Base-by-base conservation (phyloP, 768 basidiomycete genomes). In the Serendipita sp. region DNA sequence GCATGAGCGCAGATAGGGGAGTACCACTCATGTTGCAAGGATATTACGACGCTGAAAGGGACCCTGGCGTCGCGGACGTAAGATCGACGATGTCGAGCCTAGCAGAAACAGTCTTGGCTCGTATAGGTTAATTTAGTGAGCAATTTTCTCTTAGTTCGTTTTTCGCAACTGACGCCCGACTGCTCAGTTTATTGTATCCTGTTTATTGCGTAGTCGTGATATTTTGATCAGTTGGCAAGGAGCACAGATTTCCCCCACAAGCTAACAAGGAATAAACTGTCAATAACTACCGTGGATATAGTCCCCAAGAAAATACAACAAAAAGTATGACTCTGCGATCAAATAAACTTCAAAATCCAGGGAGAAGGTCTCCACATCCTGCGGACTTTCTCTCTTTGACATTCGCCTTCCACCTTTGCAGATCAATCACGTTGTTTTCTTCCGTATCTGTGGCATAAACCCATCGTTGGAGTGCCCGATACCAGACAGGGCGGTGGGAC, bases 1-100 rank as follows among this genome's bases (percentile, higher is more conserved):
- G 90, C 68, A 70, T 71, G 7, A 79, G 82, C 5, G 84, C 89
- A 2, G 93, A 95, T 68, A 72, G 67, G 0, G 90, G 93, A 0
- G 69, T 78, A 7, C 82, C 86, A n/a, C 61, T 34, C 34, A 51
- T 31, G n/a, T 26, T 3, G 42, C 20, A 53, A 45, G 41, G n/a
- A 45, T 38, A 9, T 22, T 42, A 44, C 31, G 51, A 43, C 31
- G 22, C 22, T 31, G 53, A 58, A 3, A 58, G 17, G 9, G 53
- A 58, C 28, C 7, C 17, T n/a, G 53, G 53, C 9, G 53, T 58
- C 28, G 24, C 53, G 22, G 53, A 58, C 9, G 31, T 58, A 9
- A 16, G 31, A 31, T 17, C 20, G 3, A 58, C 53, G 24, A 58
- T 58, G 53, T 24, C 20, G 9, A n/a, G 9, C 11, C 53, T 58